These are phyloP conservation scores for Volvox carteri DNA, from an alignment of 163 green algal genomes.

Conservation along the genomic window DNA sequence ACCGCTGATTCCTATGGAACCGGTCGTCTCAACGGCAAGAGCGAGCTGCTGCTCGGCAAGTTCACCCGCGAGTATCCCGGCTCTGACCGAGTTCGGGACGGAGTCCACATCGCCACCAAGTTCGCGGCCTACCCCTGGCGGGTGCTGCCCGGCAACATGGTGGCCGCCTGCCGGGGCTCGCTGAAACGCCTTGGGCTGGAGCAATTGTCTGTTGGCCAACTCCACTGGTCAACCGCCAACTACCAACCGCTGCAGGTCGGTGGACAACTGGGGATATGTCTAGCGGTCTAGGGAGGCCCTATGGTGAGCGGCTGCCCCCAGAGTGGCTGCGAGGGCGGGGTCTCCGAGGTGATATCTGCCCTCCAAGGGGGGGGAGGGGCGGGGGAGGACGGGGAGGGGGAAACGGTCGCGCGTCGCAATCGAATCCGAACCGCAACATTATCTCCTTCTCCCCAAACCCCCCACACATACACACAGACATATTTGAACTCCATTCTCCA, in stretches of 20 bases:
- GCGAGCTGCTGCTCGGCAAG: slow-evolving; percentile 88
- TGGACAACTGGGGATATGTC: neutral
- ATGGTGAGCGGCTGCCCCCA: no score
- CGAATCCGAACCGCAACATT: no score
- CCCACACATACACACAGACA: no score
- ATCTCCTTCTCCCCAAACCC: no score
- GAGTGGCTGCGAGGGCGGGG: no score
- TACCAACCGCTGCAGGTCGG: slow-evolving; percentile 89
- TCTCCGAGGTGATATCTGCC: no score
- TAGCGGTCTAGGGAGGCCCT: neutral
- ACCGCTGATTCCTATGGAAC: slow-evolving; percentile 95
- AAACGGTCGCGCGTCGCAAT: no score
- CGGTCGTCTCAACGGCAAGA: slow-evolving; percentile 77
- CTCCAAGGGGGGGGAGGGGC: no score
- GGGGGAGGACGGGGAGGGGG: no score
- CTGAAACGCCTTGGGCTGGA: slow-evolving; percentile 76
- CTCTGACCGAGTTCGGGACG: slow-evolving; percentile 38
- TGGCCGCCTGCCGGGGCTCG: slow-evolving; percentile 71
- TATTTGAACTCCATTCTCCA: no score
- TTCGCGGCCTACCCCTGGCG: slow-evolving; percentile 97
- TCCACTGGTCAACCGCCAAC: slow-evolving; percentile 94
- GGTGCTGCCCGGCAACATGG: slow-evolving; percentile 79
- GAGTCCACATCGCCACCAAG: slow-evolving; percentile 89
- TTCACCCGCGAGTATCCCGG: slow-evolving; percentile 80
- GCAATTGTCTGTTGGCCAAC: slow-evolving; percentile 89